Conservation (phyloP, 2,329 filamentous ascomycete species). For the Paraphaeosphaeria minitans region DNA sequence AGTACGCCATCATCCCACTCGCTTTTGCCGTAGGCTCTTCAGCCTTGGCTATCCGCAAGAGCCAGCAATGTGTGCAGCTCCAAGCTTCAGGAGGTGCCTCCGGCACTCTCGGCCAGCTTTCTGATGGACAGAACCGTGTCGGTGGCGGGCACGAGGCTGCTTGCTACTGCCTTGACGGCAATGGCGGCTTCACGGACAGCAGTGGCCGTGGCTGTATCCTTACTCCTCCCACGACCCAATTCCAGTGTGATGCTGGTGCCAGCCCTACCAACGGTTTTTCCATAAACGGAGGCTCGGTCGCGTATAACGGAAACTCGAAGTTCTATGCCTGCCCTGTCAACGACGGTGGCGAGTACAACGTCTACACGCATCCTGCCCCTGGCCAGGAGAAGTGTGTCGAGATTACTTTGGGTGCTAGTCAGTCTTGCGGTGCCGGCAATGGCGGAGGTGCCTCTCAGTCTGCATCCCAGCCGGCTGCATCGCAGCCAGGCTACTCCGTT, state of each 20-base stretch:
- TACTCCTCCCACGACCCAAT: conserved; percentile 63
- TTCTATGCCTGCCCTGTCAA: conserved; percentile 68
- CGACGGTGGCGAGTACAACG: conserved; percentile 59
- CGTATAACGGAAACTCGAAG: conserved; percentile 55
- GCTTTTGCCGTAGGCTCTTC: conserved; percentile 29
- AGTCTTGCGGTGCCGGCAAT: conserved; percentile 31
- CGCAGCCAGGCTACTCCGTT: conserved; percentile 5
- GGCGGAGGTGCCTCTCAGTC: conserved; percentile 2
- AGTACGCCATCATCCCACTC: conserved; percentile 27
- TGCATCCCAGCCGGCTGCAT: conserved; percentile 1
- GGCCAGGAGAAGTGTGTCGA: conserved; percentile 56
- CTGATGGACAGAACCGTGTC: conserved; percentile 66
- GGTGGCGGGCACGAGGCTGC: conserved; percentile 55
- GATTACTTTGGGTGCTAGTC: conserved; percentile 49
- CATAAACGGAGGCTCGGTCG: conserved; percentile 59
- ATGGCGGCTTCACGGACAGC: conserved; percentile 57
- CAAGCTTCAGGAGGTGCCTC: conserved; percentile 32
- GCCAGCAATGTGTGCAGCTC: conserved; percentile 25
- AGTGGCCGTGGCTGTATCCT: conserved; percentile 66
- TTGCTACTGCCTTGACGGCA: conserved; percentile 59
- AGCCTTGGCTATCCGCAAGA: conserved; percentile 27
- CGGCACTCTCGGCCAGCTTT: conserved; percentile 64
- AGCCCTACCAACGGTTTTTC: conserved; percentile 58
- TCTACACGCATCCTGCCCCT: conserved; percentile 55
- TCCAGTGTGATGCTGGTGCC: conserved; percentile 65